Evolutionary conservation across 306 rosid genomes (phyloP).

Genomic region (Sesbania bispinosa): DNA sequence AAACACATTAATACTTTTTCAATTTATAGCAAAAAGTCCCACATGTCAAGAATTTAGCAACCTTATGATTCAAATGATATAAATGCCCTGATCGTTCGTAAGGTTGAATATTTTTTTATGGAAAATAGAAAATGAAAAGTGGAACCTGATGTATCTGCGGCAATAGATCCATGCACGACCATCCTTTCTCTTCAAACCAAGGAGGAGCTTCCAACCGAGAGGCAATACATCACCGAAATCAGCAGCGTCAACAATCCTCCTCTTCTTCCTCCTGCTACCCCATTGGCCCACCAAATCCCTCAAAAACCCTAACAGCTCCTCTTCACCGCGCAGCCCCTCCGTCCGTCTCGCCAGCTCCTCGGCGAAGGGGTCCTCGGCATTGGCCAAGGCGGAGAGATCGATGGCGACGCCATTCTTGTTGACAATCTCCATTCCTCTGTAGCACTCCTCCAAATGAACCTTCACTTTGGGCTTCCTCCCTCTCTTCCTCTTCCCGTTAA

Average conservation of each 20-base stretch:
- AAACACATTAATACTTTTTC: background rate
- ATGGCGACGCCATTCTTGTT: constrained; percentile 40
- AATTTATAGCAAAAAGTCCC: background rate
- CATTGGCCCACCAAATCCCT: constrained; percentile 78
- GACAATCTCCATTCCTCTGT: constrained; percentile 36
- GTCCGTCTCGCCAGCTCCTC: constrained; percentile 64
- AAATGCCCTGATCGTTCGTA: background rate
- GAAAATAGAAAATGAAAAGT: background rate
- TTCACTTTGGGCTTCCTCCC: constrained; percentile 76
- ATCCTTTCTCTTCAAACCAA: constrained; percentile 73
- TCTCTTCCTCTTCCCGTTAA: constrained; percentile 72
- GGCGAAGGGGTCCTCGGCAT: constrained; percentile 52
- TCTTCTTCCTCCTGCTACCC: constrained; percentile 84
- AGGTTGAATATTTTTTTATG: no score
- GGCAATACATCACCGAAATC: constrained; percentile 69
- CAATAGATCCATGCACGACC: constrained; percentile 88
- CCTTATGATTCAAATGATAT: background rate
- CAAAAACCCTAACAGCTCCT: constrained; percentile 65
- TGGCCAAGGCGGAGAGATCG: constrained; percentile 41
- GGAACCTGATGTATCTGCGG: constrained; percentile 82
- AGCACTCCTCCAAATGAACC: constrained; percentile 38
- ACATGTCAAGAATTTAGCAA: background rate
- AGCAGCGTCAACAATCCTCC: constrained; percentile 70
- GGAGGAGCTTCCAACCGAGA: constrained; percentile 74
- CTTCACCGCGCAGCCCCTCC: constrained; percentile 57